Conservation (phyloP, 176 grass and related monocot species). For the Triticum turgidum region DNA sequence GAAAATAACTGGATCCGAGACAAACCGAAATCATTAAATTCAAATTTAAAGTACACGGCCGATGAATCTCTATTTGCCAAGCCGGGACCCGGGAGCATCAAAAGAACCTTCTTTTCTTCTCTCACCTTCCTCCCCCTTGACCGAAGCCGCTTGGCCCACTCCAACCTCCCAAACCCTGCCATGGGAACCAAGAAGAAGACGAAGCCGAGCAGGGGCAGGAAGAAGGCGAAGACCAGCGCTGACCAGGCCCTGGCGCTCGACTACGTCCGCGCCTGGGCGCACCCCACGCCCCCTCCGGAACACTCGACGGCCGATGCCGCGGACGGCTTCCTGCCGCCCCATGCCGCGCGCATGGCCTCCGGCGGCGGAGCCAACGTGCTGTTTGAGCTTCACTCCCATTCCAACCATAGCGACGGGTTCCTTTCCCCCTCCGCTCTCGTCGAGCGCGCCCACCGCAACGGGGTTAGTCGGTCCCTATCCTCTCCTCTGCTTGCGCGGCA, state of each 20-base stretch:
- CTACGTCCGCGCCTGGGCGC: constrained; percentile 74
- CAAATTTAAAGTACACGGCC: too few species aligned
- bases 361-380: constrained; percentile 38
- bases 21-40: too few species aligned
- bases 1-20: too few species aligned
- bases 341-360: constrained; percentile 18
- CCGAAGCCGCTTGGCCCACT: neutral
- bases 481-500: neutral
- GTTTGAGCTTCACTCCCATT: constrained; percentile 91
- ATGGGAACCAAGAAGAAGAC: constrained; percentile 63
- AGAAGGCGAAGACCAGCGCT: constrained; percentile 27
- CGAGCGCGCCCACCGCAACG: constrained; percentile 73
- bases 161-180: neutral
- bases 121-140: too few species aligned
- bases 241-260: constrained; percentile 63
- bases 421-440: constrained; percentile 85
- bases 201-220: constrained; percentile 52
- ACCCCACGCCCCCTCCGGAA: neutral
- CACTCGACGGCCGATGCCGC: constrained; percentile 8
- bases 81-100: too few species aligned
- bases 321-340: constrained; percentile 61
- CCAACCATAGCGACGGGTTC: constrained; percentile 86
- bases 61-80: too few species aligned
- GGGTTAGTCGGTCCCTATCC: constrained; percentile 23
- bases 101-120: too few species aligned